Evolutionary conservation across 306 rosid genomes (phyloP), one percentile per base, ranked within the genome.

Genomic region (Begonia masoniana): DNA sequence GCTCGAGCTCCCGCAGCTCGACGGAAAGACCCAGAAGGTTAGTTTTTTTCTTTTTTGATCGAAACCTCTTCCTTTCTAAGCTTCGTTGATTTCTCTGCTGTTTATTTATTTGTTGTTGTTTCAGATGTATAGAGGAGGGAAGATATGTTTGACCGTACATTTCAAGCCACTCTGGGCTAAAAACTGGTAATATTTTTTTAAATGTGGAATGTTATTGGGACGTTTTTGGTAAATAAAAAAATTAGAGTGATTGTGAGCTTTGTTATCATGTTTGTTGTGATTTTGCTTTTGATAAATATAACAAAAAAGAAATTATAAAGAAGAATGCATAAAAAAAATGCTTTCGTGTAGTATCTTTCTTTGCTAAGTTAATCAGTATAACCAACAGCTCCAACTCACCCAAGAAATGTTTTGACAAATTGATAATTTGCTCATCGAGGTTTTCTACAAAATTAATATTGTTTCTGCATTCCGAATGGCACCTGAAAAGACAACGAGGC

Each of bases 161-260:
- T 92, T 92, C 82, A 92, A 92, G 74, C 99, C 99, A 10, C 96
- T 92, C 2, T 92, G 99, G 99, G 99, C 99, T 4, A 92, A 92
- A 66, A 92, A 92, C 67, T 69, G 96, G 99, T 92, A 75, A 21
- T 2, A n/a, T 26, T 41, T 15, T 45, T 10, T 11, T 45, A 10
- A 10, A 10, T 2, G 49, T 10, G 49, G 49, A 45, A 45, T 12
- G 14, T n/a, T 11, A 45, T 11, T 45, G 6, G 13, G 10, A 45
- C 49, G 15, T n/a, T 10, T 45, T 45, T 45, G 49, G 13, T 45
- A 10, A 0, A 26, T 26, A 6, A 10, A 45, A 11, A 45, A 45
- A 10, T 45, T 10, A 11, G 13, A n/a, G 49, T 45, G 7, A 45
- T 12, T 0, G 49, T 45, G 14, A n/a, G 49, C 49, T 10, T 45